Base-by-base conservation (phyloP, 352 stramenopile genomes). In the Albugo laibachii region DNA sequence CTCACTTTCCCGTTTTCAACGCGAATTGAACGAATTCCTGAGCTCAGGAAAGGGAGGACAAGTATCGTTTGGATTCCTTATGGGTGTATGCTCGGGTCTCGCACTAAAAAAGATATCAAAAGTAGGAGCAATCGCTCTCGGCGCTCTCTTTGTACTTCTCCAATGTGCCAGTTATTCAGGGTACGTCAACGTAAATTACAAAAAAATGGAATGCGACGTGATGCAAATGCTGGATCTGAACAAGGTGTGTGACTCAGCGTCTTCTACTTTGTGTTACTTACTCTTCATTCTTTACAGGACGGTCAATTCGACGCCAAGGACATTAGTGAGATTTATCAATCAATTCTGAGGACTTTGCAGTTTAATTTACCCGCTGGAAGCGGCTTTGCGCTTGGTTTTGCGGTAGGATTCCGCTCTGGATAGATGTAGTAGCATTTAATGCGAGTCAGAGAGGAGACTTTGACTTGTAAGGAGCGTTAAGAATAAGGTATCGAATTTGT, bases 51-150 rank as follows among this genome's bases (percentile, higher is more conserved):
- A 78, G 53, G 65, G 58, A 19, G 72, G 69, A 0, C 80, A 95
- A 52, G 58, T 96, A 45, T 85, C 79, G 0, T 91, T 88, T 71
- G 88, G 86, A 10, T 84, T 88, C 35, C 59, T 84, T 20, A 81
- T 96, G 62, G 89, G 89, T 47, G 84, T 77, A 36, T 96, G 82
- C 62, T 85, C 78, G 6, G 89, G 83, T 16, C 83, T 88, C 41
- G 78, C 88, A 27, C 53, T 93, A 2, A 94, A 94, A 52, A 94
- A 95, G 52, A 57, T 95, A 36, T 93, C 83, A 18, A 95, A 95
- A 54, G 54, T 84, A 21, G 68, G 85, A 6, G 88, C 82, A 0
- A 47, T 95, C 41, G 58, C 86, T 12, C 52, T 95, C 31, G 86
- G 86, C 24, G 54, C 71, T 15, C 59, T 85, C 27, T 95, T 95